A percentile compares a stretch with the other conserved stretches of the same genome.
Conservation (phyloP, 2,329 filamentous ascomycete genomes). For the Alternaria sp. region DNA sequence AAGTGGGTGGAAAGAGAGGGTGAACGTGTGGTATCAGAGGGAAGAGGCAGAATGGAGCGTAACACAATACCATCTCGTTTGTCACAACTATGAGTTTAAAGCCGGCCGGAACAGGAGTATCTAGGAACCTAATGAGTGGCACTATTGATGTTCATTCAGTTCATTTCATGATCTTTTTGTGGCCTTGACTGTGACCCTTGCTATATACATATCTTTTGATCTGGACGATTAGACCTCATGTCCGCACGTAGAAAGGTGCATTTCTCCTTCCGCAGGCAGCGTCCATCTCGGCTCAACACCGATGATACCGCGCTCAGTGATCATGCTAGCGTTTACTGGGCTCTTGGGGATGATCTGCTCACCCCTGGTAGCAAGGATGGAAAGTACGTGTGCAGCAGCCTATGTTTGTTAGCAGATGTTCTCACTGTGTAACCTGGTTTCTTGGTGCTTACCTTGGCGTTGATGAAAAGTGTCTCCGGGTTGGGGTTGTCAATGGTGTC, state of each 20-base stretch:
- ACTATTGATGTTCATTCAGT: background rate
- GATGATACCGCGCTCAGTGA: slow-evolving; percentile 34
- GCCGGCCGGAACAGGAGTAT: background rate
- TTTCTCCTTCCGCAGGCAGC: slow-evolving; percentile 32
- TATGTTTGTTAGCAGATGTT: slow-evolving; percentile 13
- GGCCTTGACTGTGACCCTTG: background rate
- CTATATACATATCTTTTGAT: background rate
- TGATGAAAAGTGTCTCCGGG: slow-evolving; percentile 43
- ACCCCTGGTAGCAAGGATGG: slow-evolving; percentile 39
- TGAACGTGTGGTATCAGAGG: background rate
- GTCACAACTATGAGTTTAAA: background rate
- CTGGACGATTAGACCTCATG: slow-evolving; percentile 29
- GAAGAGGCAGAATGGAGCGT: background rate
- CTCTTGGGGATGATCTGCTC: slow-evolving; percentile 45
- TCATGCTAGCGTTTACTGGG: slow-evolving; percentile 39
- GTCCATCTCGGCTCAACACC: slow-evolving; percentile 41
- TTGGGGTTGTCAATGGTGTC: slow-evolving; percentile 50
- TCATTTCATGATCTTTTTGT: background rate
- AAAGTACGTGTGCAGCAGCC: slow-evolving; percentile 46
- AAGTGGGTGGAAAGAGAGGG: background rate
- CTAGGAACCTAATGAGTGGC: background rate
- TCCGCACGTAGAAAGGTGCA: slow-evolving; percentile 40
- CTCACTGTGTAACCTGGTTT: background rate
- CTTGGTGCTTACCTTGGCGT: slow-evolving; percentile 41
- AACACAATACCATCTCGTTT: background rate